phyloP scores from a whole-genome alignment of 2,329 filamentous ascomycete genomes.

The Pseudocercospora fijiensis region DNA sequence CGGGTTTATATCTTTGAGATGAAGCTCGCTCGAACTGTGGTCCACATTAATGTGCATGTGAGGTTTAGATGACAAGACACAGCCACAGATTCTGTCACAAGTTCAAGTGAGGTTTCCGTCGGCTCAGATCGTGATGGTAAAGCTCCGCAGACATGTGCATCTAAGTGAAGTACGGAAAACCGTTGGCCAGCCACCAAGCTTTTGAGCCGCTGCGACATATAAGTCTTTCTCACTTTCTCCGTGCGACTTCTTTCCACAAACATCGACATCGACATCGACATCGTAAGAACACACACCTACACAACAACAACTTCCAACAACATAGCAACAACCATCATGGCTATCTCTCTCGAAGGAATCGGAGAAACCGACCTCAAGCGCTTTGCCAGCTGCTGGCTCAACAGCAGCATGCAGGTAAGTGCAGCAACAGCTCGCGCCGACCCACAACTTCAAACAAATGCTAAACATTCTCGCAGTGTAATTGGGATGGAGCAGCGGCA shows the following conservation, averaged over 20 bases:
- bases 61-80: background rate
- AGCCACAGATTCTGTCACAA: background rate
- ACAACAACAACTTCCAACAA: background rate
- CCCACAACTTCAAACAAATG: background rate
- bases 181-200: background rate
- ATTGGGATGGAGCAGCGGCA: conserved; percentile 20
- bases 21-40: too few species aligned
- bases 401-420: conserved; percentile 3
- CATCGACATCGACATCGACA: conserved; percentile 1
- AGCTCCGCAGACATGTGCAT: conserved; percentile 5
- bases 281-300: background rate
- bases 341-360: conserved; percentile 10
- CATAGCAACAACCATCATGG: conserved; percentile 10
- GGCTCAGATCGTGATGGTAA: conserved; percentile 3
- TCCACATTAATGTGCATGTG: background rate
- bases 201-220: background rate
- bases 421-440: background rate
- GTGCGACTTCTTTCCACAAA: conserved; percentile 1
- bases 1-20: too few species aligned
- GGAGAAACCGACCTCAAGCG: conserved; percentile 21
- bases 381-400: conserved; percentile 26
- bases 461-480: conserved; percentile 11
- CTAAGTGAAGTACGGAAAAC: background rate
- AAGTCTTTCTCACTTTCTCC: conserved; percentile 9
- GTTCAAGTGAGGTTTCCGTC: background rate